Conservation (phyloP, 2,329 filamentous ascomycete genomes). For the Fusarium oxysporum region DNA sequence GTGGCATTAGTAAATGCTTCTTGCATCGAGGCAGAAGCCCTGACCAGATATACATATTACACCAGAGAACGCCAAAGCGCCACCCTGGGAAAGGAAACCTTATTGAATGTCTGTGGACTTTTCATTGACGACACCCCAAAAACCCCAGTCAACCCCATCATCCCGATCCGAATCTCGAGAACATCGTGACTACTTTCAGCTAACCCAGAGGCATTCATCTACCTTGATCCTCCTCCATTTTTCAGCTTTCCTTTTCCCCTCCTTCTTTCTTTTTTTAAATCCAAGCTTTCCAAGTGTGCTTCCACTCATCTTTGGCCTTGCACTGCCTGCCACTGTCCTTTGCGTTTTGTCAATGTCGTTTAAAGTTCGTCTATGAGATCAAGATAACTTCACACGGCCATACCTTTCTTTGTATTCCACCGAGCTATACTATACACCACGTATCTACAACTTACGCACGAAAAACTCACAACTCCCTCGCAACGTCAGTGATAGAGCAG, state of each 20-base stretch:
- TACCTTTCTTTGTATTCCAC: conserved; percentile 2
- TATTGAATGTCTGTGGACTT: conserved; percentile 42
- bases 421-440: background rate
- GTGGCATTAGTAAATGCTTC: conserved; percentile 14
- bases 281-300: conserved; percentile 3
- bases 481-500: background rate
- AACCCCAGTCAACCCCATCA: conserved; percentile 35
- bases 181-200: conserved; percentile 40
- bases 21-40: conserved; percentile 31
- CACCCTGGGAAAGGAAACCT: conserved; percentile 43
- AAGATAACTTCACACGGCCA: conserved; percentile 10
- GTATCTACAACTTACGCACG: conserved; percentile 15
- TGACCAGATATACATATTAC: conserved; percentile 44
- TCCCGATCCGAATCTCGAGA: conserved; percentile 40
- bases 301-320: background rate
- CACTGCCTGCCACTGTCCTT: conserved; percentile 7
- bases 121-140: conserved; percentile 42
- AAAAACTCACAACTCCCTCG: conserved; percentile 23
- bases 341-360: conserved; percentile 10
- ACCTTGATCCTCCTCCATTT: conserved; percentile 32
- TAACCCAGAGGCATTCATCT: conserved; percentile 31
- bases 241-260: conserved; percentile 14
- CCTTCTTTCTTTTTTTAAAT: conserved; percentile 17
- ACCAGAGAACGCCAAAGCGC: conserved; percentile 43
- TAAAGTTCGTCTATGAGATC: conserved; percentile 27